Conservation (phyloP, 2,329 filamentous ascomycete species). For the Sarocladium brachiariae region DNA sequence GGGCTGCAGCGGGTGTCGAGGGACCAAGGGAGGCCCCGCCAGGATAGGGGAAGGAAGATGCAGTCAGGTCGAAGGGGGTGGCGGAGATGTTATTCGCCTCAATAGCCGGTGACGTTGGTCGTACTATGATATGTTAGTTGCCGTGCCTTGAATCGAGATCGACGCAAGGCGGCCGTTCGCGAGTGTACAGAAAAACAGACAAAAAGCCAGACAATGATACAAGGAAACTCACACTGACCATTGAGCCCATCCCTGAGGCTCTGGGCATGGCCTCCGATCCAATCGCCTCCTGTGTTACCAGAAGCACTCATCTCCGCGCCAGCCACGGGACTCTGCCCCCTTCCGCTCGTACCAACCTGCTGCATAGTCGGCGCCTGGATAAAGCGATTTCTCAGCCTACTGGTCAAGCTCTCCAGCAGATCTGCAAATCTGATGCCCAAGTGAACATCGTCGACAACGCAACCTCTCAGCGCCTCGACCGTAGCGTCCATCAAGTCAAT, state of each 20-base stretch:
- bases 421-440: slow-evolving; percentile 79
- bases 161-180: neutral
- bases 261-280: slow-evolving; percentile 32
- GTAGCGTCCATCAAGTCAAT: slow-evolving; percentile 70
- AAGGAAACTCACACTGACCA: slow-evolving; percentile 26
- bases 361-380: slow-evolving; percentile 53
- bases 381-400: slow-evolving; percentile 66
- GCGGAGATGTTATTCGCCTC: slow-evolving; percentile 50
- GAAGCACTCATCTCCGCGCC: slow-evolving; percentile 22
- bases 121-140: slow-evolving; percentile 29
- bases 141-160: slow-evolving; percentile 1
- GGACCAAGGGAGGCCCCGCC: slow-evolving; percentile 43
- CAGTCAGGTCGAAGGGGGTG: slow-evolving; percentile 53
- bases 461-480: slow-evolving; percentile 66
- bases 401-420: slow-evolving; percentile 71
- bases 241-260: slow-evolving; percentile 33
- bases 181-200: neutral
- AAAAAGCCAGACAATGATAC: neutral
- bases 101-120: slow-evolving; percentile 23
- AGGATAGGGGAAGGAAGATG: slow-evolving; percentile 48
- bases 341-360: slow-evolving; percentile 26
- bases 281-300: slow-evolving; percentile 20
- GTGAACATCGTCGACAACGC: slow-evolving; percentile 79
- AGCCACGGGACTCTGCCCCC: slow-evolving; percentile 34
- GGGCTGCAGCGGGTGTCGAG: slow-evolving; percentile 38